Evolutionary conservation across 1,139 yeast species (phyloP), one percentile per base, ranked within the genome.

Genomic region (Pichia sp.): DNA sequence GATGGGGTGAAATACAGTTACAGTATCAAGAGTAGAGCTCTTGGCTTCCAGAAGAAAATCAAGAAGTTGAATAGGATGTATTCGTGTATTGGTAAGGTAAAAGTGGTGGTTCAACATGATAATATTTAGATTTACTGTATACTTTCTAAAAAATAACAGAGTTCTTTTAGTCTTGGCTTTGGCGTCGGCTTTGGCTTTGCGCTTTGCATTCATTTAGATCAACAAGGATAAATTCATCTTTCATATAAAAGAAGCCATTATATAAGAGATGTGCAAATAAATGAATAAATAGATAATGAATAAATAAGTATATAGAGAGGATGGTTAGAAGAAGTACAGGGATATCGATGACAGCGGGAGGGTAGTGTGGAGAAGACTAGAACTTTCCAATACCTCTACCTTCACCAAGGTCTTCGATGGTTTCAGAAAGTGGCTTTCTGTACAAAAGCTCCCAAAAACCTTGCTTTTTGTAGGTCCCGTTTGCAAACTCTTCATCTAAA

Each of bases 371-470:
- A n/a, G n/a, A n/a, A 21, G 30, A 25, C 51, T 52, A 68, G 22
- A 59, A 56, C 51, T 64, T 67, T 37, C 61, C 65, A 48, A 79
- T 75, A 60, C 84, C 84, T 66, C 84, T 74, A 51, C 84, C 84
- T 59, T 72, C 80, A 55, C 96, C 96, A 62, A 87, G 75, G 63
- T 83, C 85, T 58, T 82, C 86, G 40, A 85, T 78, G 19, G 95
- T 87, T 70, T 87, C 91, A 36, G 90, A 82, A 61, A 87, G 72
- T 25, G 96, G 96, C 66, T 88, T 80, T 75, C 96, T 83, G 73
- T 83, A 81, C 70, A 83, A 82, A 45, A 84, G 83, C 60, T 87
- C 95, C 90, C 91, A 87, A 73, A 86, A 86, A 39, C 83, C 82
- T 70, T 85, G 93, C 66, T 79, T 78, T 54, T 71, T 72, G 54